Conservation (phyloP, 1,284 basidiomycete species). For the Pascua guehoae region DNA sequence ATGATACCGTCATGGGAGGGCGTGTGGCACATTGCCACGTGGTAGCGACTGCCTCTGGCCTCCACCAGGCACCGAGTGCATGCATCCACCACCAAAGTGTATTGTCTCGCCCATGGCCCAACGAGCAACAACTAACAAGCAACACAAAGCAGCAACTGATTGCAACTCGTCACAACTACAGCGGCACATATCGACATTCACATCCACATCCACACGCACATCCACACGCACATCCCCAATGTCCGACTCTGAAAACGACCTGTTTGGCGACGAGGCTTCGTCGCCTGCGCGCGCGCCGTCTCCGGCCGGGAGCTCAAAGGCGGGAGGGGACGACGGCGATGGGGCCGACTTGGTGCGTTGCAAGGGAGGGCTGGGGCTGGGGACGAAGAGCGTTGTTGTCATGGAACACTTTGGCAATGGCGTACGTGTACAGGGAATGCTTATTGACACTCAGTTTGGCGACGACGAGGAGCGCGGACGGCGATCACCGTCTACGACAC, state of each 20-base stretch:
- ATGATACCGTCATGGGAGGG: too few species aligned
- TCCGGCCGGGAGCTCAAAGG: background rate
- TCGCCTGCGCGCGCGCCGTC: conserved; percentile 7
- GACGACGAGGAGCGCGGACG: conserved; percentile 21
- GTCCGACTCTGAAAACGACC: conserved; percentile 35
- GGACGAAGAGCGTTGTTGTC: too few species aligned
- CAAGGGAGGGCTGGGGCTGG: too few species aligned
- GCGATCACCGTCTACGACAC: background rate
- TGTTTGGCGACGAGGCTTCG: conserved; percentile 28
- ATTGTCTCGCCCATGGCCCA: too few species aligned
- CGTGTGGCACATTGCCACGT: too few species aligned
- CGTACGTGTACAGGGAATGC: background rate
- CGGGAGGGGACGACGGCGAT: background rate
- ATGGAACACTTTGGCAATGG: too few species aligned
- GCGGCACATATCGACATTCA: background rate
- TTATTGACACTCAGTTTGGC: conserved; percentile 6
- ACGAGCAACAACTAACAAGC: too few species aligned
- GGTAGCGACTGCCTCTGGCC: too few species aligned
- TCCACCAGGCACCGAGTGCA: too few species aligned
- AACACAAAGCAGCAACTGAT: background rate
- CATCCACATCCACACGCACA: too few species aligned
- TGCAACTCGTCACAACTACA: background rate
- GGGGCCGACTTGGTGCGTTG: conserved; percentile 24
- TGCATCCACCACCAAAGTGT: too few species aligned
- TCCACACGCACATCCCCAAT: conserved; percentile 21